phyloP scores from a whole-genome alignment of 2,329 filamentous ascomycete species.

The Scedosporium dehoogii region DNA sequence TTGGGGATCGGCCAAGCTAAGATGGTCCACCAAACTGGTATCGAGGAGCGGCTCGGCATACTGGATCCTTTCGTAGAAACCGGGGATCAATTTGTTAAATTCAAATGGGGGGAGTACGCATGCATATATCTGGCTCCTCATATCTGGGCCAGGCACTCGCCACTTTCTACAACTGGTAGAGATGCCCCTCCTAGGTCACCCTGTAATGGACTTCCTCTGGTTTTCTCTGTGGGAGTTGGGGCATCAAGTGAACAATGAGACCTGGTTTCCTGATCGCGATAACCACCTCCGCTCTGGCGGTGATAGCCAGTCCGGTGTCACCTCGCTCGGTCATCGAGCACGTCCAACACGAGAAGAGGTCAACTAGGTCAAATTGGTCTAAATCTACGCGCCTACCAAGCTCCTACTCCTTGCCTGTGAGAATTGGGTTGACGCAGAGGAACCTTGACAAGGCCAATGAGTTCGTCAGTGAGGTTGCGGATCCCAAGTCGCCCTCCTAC shows the following conservation, averaged over 20 bases:
- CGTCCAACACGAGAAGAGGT: slow-evolving; percentile 5
- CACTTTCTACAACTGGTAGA: neutral
- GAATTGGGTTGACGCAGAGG: slow-evolving; percentile 33
- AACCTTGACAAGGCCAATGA: slow-evolving; percentile 36
- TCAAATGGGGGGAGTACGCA: neutral
- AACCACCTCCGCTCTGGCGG: neutral
- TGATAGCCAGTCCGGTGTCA: neutral
- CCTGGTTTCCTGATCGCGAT: neutral
- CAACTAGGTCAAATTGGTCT: neutral
- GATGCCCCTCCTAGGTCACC: neutral
- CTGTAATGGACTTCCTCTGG: neutral
- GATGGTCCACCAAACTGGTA: neutral
- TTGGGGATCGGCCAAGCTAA: neutral
- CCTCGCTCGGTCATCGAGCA: neutral
- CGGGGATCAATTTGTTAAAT: neutral
- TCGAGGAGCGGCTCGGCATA: slow-evolving; percentile 1
- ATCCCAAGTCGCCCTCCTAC: slow-evolving; percentile 33
- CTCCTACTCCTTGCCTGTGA: slow-evolving; percentile 20
- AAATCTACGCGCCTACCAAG: neutral
- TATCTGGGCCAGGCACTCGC: neutral
- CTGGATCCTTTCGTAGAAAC: neutral
- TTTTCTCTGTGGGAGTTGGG: neutral
- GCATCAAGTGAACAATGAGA: slow-evolving; percentile 6
- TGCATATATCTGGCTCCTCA: neutral
- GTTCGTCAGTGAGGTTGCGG: slow-evolving; percentile 30